phyloP scores from a whole-genome alignment of 805 yeast genomes.

The Tetrapisispora taiwanensis region DNA sequence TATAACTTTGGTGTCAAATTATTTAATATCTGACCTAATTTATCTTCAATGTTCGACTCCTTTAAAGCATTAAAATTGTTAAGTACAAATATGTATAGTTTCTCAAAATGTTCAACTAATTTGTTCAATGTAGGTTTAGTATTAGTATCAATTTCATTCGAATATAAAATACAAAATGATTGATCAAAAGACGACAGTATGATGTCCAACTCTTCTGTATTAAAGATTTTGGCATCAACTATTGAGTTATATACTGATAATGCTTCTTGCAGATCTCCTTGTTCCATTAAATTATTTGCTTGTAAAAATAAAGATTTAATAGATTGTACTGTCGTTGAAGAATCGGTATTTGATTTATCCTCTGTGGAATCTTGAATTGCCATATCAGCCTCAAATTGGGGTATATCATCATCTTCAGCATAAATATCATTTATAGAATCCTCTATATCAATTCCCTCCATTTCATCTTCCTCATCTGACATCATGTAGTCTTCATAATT shows the following conservation, averaged over 20 bases:
- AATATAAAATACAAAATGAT: not conserved
- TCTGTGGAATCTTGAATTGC: not conserved
- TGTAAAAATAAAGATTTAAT: too few relatives aligned
- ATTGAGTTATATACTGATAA: too few relatives aligned
- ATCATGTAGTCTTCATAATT: slow-evolving; percentile 27
- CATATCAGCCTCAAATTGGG: not conserved
- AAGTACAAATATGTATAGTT: not conserved
- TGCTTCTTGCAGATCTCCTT: too few relatives aligned
- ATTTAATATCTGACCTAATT: not conserved
- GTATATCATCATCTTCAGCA: not conserved
- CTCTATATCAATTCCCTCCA: slow-evolving; percentile 20
- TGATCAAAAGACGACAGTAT: not conserved
- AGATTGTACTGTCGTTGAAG: too few relatives aligned
- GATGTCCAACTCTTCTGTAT: not conserved
- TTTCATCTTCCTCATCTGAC: slow-evolving; percentile 26
- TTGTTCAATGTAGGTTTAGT: too few relatives aligned
- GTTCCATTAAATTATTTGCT: too few relatives aligned
- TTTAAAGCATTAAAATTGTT: not conserved
- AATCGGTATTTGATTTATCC: not conserved
- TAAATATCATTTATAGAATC: slow-evolving; percentile 11
- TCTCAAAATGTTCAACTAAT: not conserved
- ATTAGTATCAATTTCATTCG: too few relatives aligned
- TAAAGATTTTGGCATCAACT: not conserved
- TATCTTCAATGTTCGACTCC: not conserved
- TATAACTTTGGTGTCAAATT: not conserved